Evolutionary conservation across 768 basidiomycete genomes (phyloP).

Genomic region (Gloeostereum incarnatum): DNA sequence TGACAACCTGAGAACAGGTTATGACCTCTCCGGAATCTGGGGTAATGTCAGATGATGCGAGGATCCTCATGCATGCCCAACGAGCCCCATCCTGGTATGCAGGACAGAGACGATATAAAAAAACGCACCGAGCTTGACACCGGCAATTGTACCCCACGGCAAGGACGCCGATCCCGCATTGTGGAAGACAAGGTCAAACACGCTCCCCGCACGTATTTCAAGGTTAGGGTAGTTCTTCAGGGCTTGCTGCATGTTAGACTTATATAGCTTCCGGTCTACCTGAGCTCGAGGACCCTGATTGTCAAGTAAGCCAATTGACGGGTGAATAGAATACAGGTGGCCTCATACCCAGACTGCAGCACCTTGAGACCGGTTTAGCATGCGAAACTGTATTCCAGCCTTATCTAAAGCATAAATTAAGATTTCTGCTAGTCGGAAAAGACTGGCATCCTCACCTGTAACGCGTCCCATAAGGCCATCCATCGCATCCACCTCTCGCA

Average conservation of each 20-base stretch:
- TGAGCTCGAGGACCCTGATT: slow-evolving; percentile 83
- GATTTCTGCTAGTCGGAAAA: background rate
- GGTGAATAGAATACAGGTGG: background rate
- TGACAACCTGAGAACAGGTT: slow-evolving; percentile 70
- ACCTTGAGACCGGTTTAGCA: slow-evolving; percentile 79
- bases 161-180: slow-evolving; percentile 23
- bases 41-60: background rate
- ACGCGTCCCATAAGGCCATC: slow-evolving; percentile 81
- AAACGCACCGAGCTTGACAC: slow-evolving; percentile 56
- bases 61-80: too few relatives aligned
- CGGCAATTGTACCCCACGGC: slow-evolving; percentile 45
- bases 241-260: slow-evolving; percentile 67
- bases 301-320: slow-evolving; percentile 1
- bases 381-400: slow-evolving; percentile 83
- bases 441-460: slow-evolving; percentile 44
- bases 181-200: slow-evolving; percentile 70
- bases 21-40: slow-evolving; percentile 70
- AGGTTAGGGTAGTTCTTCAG: slow-evolving; percentile 62
- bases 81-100: background rate
- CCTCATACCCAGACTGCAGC: slow-evolving; percentile 80
- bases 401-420: slow-evolving; percentile 40
- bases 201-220: slow-evolving; percentile 61
- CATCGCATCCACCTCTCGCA: slow-evolving; percentile 86
- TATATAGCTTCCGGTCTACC: slow-evolving; percentile 81
- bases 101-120: background rate